Base-by-base conservation (phyloP, 2,329 filamentous ascomycete species). In the Aschersonia sp. region DNA sequence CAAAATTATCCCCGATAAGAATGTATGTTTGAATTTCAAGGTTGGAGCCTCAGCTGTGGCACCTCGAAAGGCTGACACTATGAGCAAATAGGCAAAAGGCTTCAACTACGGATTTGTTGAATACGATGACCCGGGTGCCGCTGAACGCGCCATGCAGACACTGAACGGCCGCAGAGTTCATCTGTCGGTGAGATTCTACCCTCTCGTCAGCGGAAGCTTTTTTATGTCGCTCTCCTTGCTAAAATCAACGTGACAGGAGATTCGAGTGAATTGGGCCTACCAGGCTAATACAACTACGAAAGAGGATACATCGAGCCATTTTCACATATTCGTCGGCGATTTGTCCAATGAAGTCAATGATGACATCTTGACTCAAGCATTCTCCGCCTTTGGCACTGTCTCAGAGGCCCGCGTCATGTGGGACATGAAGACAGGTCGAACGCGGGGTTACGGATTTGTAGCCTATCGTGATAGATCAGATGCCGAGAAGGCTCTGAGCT, bases 1-100 rank as follows among this genome's bases (percentile, higher is more conserved):
- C 63, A 98, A 98, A 76, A 96, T 98, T 62, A 98, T 98, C 64
- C 92, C 92, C 46, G 92, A 98, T 75, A 98, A 98, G 77, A 98
- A 96, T 69, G 89, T 95, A 71, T 78, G 87, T 80, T 46, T 43
- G 6, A 31, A 14, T 6, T 30, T 22, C 22, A 22, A 22, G 22
- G 22, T 22, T 22, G 22, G 22, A 22, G 22, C 22, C 22, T 50
- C 10, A 41, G 8, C 7, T 37, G 8, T 22, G 35, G 30, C 39
- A 10, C 14, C 6, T n/a, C 5, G 35, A 35, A n/a, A n/a, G 14
- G 46, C 46, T 56, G 57, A 68, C 62, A 64, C 74, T 30, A 11
- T 22, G 22, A 6, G 8, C 8, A 30, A 30, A 30, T 68, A 94
- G 79, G 85, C 83, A 57, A 95, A 97, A 75, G 92, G 92, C 44